Evolutionary conservation across 1,139 yeast species (phyloP).

Genomic region (Blastobotrys aristatus): DNA sequence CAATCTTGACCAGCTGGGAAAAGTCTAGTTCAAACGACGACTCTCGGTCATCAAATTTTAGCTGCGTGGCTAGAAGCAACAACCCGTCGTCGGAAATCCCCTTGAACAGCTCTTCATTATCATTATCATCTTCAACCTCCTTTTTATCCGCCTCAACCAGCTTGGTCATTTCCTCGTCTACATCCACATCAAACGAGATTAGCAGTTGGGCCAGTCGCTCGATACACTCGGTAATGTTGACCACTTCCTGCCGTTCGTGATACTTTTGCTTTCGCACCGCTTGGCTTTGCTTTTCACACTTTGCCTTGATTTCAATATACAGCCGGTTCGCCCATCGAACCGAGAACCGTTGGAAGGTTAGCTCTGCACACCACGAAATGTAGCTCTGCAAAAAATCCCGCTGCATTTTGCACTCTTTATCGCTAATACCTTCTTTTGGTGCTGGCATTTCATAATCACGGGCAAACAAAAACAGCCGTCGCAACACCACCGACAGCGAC

Average conservation of each 20-base stretch:
- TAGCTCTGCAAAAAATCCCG: conserved; percentile 42
- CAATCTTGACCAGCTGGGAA: conserved; percentile 24
- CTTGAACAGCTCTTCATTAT: conserved; percentile 18
- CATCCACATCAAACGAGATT: conserved; percentile 58
- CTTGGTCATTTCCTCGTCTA: conserved; percentile 36
- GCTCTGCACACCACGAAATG: conserved; percentile 43
- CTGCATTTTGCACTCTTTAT: conserved; percentile 35
- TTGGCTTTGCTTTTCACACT: conserved; percentile 23
- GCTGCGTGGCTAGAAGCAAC: conserved; percentile 32
- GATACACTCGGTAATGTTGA: conserved; percentile 33
- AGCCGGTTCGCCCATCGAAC: conserved; percentile 33
- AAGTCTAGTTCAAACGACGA: conserved; percentile 20
- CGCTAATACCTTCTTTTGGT: conserved; percentile 35
- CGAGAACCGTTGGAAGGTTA: conserved; percentile 34
- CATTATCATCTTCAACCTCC: conserved; percentile 12
- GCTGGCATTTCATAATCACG: conserved; percentile 47
- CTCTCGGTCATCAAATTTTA: conserved; percentile 28
- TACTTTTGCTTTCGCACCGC: conserved; percentile 20
- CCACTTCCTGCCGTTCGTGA: conserved; percentile 24
- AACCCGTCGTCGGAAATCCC: conserved; percentile 32
- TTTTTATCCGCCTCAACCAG: conserved; percentile 1
- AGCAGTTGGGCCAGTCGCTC: conserved; percentile 52
- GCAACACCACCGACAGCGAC: conserved; percentile 44
- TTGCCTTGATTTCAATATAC: conserved; percentile 28
- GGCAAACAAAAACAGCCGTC: conserved; percentile 59